These are phyloP conservation scores for Gastrolobium villosum DNA, from an alignment of 306 rosid genomes.

Conservation along the genomic window DNA sequence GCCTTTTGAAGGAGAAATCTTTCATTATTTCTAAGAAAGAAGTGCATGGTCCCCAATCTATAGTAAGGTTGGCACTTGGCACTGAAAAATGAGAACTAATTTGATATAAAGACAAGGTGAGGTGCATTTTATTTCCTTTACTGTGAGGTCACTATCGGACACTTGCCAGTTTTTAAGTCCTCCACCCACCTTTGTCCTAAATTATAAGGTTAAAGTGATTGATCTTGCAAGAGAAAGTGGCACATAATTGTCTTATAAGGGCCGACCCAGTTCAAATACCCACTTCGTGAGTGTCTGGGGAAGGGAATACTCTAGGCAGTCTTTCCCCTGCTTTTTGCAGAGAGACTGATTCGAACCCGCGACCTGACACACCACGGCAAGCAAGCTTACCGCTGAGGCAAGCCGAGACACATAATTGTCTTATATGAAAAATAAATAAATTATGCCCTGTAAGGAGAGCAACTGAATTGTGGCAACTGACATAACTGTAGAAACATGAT, in stretches of 20 bases:
- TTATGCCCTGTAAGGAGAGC: neutral
- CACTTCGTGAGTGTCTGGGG: too few species aligned
- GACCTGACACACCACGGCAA: too few species aligned
- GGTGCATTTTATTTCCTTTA: constrained; percentile 51
- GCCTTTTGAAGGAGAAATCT: constrained; percentile 29
- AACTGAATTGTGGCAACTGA: constrained; percentile 23
- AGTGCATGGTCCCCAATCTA: constrained; percentile 50
- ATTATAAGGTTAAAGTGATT: constrained; percentile 33
- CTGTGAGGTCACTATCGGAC: constrained; percentile 47
- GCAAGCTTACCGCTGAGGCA: too few species aligned
- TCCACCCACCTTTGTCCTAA: constrained; percentile 56
- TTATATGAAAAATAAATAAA: neutral
- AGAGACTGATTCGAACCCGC: too few species aligned
- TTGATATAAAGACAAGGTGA: constrained; percentile 54
- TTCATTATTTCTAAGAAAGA: constrained; percentile 46
- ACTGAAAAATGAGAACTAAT: constrained; percentile 35
- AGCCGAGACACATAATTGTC: neutral
- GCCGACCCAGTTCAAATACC: too few species aligned
- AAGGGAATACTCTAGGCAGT: too few species aligned
- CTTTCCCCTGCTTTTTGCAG: too few species aligned
- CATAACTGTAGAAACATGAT: constrained; percentile 27
- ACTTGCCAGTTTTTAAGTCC: constrained; percentile 54
- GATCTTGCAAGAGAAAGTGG: constrained; percentile 31
- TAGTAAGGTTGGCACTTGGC: constrained; percentile 46
- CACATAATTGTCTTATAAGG: neutral